Conservation (phyloP, 305 asterid genomes). For the Fraxinus albicans region DNA sequence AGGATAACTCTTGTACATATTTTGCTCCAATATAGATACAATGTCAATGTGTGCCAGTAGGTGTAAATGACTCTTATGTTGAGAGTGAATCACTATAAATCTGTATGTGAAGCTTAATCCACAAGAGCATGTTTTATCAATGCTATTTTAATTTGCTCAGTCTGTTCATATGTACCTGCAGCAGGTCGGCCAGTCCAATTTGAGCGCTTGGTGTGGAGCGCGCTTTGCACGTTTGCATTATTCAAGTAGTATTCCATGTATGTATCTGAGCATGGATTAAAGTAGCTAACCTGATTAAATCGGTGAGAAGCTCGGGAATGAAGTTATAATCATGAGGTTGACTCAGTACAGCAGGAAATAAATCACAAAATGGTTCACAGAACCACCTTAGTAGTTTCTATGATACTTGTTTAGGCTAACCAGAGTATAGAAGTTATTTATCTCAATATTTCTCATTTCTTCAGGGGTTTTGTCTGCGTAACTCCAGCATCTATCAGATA, state of each 20-base stretch:
- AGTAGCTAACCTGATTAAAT: conserved; percentile 17
- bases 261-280: conserved; percentile 31
- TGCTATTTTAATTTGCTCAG: neutral
- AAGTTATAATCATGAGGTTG: neutral
- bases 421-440: conserved; percentile 35
- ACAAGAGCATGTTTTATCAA: neutral
- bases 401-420: conserved; percentile 21
- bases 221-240: conserved; percentile 28
- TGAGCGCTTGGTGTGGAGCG: conserved; percentile 35
- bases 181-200: conserved; percentile 14
- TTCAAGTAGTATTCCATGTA: conserved; percentile 30
- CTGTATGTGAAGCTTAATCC: neutral
- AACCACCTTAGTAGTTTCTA: conserved; percentile 21
- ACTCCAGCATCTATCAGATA: conserved; percentile 6
- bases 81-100: neutral
- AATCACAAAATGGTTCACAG: conserved; percentile 23
- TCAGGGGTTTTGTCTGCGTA: neutral
- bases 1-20: neutral
- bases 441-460: conserved; percentile 27
- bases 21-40: neutral
- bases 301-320: neutral
- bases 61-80: neutral
- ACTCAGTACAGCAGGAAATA: neutral
- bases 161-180: conserved; percentile 21
- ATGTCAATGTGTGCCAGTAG: neutral